phyloP scores from a whole-genome alignment of 345 rosid species.

The Capsella bursapastoris region DNA sequence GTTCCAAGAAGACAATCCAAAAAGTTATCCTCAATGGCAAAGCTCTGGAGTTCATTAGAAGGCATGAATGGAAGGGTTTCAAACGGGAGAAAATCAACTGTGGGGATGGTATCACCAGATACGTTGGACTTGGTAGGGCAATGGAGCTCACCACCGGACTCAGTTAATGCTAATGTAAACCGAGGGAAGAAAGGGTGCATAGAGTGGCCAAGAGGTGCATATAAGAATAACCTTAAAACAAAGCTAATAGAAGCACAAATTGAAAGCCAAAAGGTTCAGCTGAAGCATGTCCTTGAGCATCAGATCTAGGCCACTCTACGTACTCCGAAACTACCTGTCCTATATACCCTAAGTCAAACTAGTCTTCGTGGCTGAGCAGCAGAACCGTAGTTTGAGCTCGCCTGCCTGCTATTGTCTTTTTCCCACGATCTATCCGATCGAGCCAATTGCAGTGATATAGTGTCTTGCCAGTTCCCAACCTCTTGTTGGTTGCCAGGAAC shows the following conservation, averaged over 20 bases:
- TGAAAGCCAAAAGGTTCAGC: conserved; percentile 79
- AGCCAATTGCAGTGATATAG: conserved; percentile 8
- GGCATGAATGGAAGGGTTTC: conserved; percentile 65
- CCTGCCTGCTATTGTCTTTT: neutral
- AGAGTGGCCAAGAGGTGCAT: conserved; percentile 84
- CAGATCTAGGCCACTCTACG: conserved; percentile 54
- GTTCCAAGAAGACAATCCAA: conserved; percentile 57
- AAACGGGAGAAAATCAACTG: conserved; percentile 68
- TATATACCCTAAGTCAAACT: neutral
- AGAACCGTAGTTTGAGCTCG: neutral
- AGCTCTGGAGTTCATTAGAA: conserved; percentile 73
- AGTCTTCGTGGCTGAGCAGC: conserved; percentile 13
- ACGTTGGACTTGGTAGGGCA: conserved; percentile 57
- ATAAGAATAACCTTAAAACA: conserved; percentile 81
- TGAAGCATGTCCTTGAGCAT: conserved; percentile 86
- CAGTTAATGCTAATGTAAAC: conserved; percentile 60
- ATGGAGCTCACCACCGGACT: conserved; percentile 80
- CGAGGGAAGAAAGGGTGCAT: conserved; percentile 93
- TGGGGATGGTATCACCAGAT: conserved; percentile 59
- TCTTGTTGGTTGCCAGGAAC: conserved; percentile 23
- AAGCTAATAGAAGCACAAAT: conserved; percentile 85
- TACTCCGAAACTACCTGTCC: neutral
- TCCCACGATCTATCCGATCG: neutral
- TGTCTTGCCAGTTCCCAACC: conserved; percentile 9
- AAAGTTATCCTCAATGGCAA: conserved; percentile 75